Base-by-base conservation (phyloP, 169 alveolate species). In the Miamiensis avidus region DNA sequence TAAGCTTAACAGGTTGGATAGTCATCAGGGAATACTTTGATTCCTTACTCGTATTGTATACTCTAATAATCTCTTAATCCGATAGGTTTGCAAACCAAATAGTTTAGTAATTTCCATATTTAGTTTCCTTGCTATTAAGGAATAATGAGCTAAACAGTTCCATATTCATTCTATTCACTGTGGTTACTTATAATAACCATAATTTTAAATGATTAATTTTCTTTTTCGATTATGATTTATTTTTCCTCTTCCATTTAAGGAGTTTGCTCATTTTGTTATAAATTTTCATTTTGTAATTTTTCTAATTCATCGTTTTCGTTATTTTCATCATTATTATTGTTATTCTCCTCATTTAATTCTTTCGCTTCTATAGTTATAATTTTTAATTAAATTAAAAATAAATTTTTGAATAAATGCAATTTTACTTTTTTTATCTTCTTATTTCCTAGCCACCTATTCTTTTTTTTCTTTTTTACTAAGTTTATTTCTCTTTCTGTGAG, bases 401-500 rank as follows among this genome's bases (percentile, higher is more conserved):
- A 20, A 20, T 11, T 49, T 49, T 4, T 11, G 20, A 49, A 49
- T 20, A 49, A 49, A 49, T 49, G 69, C 20, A 11, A 49, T 49
- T 49, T 49, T 11, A 49, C 4, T 11, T 49, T 49, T 11, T 49
- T 49, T 49, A 49, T 49, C 69, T 49, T 49, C 20, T 49, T 49
- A 11, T 49, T 49, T 20, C 20, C 20, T 49, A 11, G 4, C 69
- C 20, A 4, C 20, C 69, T 49, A 49, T 20, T 49, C 69, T 49
- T 49, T 49, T 49, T 49, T 11, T 49, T 49, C 69, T 49, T 49
- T 49, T 16, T 34, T 79, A 1, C 76, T 29, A 4, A 79, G 28
- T 75, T 86, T 86, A 25, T 81, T 81, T n/a, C 25, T 81, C 76
- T 74, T 81, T 29, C 74, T 75, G 75, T 86, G 90, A 49, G 90